Percentiles rank a stretch among this genome's conserved stretches.
Evolutionary conservation across 345 rosid species (phyloP).

Genomic region (Fremontodendron californicum): DNA sequence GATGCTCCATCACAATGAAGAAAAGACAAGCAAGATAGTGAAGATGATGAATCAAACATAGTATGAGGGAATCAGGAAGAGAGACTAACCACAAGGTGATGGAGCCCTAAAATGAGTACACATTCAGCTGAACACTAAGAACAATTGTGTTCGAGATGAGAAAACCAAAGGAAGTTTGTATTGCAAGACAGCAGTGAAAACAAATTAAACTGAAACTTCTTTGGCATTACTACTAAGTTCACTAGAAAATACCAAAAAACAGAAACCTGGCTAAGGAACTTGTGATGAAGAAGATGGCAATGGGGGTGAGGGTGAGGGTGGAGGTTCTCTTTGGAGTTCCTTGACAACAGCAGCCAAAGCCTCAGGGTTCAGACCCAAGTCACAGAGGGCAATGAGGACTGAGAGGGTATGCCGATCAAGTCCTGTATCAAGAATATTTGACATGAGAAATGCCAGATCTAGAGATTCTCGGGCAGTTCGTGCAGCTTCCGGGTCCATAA

Average conservation of each 20-base stretch:
- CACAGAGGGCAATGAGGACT: slow-evolving; percentile 46
- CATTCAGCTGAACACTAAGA: neutral
- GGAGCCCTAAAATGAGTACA: neutral
- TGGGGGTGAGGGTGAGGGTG: slow-evolving; percentile 15
- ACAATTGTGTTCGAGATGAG: neutral
- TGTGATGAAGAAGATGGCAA: slow-evolving; percentile 8
- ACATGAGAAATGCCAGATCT: slow-evolving; percentile 52
- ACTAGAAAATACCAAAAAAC: neutral
- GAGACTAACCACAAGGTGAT: neutral
- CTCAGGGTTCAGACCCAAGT: slow-evolving; percentile 49
- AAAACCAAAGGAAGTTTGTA: neutral
- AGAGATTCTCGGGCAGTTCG: slow-evolving; percentile 42
- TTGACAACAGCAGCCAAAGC: slow-evolving; percentile 45
- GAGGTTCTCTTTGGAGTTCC: slow-evolving; percentile 37
- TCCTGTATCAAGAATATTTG: slow-evolving; percentile 46
- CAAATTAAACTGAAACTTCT: neutral
- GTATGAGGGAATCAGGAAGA: neutral
- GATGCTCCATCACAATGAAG: neutral
- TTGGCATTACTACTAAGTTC: neutral
- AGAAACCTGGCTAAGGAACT: neutral
- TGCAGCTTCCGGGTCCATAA: slow-evolving; percentile 47
- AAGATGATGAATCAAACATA: neutral
- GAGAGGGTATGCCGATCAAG: slow-evolving; percentile 53
- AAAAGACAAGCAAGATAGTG: neutral
- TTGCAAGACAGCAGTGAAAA: neutral